Conservation (phyloP, 164 flowering plant genomes). For the Akebia trifoliata region DNA sequence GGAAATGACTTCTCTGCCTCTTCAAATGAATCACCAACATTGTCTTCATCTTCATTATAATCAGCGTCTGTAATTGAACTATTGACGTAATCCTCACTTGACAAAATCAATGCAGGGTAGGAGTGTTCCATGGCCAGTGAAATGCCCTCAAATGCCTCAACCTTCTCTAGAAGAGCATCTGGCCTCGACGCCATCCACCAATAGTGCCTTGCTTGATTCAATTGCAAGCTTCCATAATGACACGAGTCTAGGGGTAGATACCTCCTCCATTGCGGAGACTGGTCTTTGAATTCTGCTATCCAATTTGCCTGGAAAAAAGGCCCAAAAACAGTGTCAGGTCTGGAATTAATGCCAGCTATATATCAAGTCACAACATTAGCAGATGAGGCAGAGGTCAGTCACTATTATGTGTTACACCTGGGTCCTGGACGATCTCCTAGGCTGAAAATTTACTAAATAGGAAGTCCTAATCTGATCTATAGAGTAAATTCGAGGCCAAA, state of each 20-base stretch:
- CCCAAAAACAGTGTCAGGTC: not conserved
- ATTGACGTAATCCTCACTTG: slow-evolving; percentile 25
- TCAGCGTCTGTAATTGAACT: slow-evolving; percentile 9
- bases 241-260: slow-evolving; percentile 58
- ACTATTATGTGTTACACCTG: too few species aligned
- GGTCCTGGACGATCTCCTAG: too few species aligned
- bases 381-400: not conserved
- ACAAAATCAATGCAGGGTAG: slow-evolving; percentile 47
- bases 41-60: slow-evolving; percentile 25
- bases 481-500: too few species aligned
- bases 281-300: slow-evolving; percentile 12
- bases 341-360: not conserved
- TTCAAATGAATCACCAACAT: slow-evolving; percentile 28
- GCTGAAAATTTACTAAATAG: too few species aligned
- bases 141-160: slow-evolving; percentile 59
- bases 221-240: slow-evolving; percentile 72
- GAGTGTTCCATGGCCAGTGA: slow-evolving; percentile 69
- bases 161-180: slow-evolving; percentile 68
- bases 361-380: not conserved
- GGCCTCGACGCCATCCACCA: slow-evolving; percentile 64
- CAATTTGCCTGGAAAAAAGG: slow-evolving; percentile 20
- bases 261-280: slow-evolving; percentile 18
- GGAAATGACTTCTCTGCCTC: slow-evolving; percentile 34
- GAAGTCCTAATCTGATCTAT: too few species aligned
- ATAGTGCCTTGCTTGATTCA: slow-evolving; percentile 68